Base-by-base conservation (phyloP, 768 basidiomycete species). In the Phaeolepiota aurea region DNA sequence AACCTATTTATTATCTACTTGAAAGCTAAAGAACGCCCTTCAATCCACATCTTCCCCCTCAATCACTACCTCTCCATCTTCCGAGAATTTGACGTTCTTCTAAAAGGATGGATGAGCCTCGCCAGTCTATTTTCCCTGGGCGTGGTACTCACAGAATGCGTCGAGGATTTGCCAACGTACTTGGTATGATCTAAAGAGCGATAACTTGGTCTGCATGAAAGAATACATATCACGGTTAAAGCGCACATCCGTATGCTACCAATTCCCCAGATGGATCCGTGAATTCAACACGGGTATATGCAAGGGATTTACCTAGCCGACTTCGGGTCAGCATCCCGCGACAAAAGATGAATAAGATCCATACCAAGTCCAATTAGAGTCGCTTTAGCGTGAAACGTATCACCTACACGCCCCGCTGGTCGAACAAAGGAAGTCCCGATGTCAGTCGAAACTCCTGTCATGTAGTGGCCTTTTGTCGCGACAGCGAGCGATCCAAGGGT, bases 371-470 rank as follows among this genome's bases (percentile, higher is more conserved):
- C 77, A 36, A 77, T 83, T 21, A 89, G 54, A 1, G 69, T 66
- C 0, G 81, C 84, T 48, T 71, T 83, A 2, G 76, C 76, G 41
- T 73, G 69, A 11, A 91, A 55, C 10, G 70, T 59, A 45, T 89
- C 85, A 9, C 87, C 88, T 0, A 66, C 62, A 41, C 65, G 70
- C n/a, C 88, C 88, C 3, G 74, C 82, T 14, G 84, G 85, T 22
- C 78, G 77, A 43, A 89, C 75, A 46, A 89, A 90, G 1, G 83
- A 83, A 0, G 87, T 74, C 16, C 69, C 79, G 47, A 91, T 77
- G 54, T 90, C 87, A 2, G 86, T 87, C 2, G 85, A 87, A 7
- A 90, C 87, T 12, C 88, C 87, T 0, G 88, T 90, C 87, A 88
- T 87, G 52, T 65, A 91, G 5, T 87, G 80, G 2, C 88, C 88